Conservation (phyloP, 257 asterid genomes). For the Verbascum thapsus region DNA sequence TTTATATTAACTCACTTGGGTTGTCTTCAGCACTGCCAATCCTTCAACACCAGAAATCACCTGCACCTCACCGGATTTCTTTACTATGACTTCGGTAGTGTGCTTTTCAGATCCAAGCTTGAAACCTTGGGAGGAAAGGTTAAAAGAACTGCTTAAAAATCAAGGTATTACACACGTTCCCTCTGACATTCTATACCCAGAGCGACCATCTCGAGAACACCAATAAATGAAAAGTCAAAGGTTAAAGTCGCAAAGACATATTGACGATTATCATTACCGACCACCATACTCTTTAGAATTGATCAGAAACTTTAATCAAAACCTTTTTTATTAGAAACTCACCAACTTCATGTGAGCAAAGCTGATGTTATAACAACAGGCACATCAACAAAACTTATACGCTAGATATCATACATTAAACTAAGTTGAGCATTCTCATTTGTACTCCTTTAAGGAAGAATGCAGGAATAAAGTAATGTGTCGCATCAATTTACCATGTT, state of each 20-base stretch:
- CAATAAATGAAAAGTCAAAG: slow-evolving; percentile 10
- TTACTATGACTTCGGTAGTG: slow-evolving; percentile 70
- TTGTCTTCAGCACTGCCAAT: slow-evolving; percentile 81
- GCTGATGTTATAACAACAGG: neutral
- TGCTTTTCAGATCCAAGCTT: slow-evolving; percentile 95
- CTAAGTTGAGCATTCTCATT: slow-evolving; percentile 22
- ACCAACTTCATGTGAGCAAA: slow-evolving; percentile 13
- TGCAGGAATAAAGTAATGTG: slow-evolving; percentile 17
- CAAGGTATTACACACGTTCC: neutral
- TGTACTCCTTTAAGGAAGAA: slow-evolving; percentile 7
- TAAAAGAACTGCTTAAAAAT: neutral
- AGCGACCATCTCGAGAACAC: slow-evolving; percentile 9
- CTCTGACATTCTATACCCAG: neutral
- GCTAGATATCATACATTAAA: neutral
- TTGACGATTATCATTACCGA: slow-evolving; percentile 13
- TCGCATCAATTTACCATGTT: slow-evolving; percentile 63
- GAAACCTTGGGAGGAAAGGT: slow-evolving; percentile 56
- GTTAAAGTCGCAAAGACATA: neutral
- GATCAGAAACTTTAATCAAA: slow-evolving; percentile 1
- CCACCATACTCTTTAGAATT: slow-evolving; percentile 17
- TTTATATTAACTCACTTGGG: slow-evolving; percentile 60
- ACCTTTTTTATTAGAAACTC: neutral
- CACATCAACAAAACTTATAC: slow-evolving; percentile 6
- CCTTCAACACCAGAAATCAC: slow-evolving; percentile 86
- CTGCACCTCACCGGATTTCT: slow-evolving; percentile 66